These are phyloP conservation scores for Ramalina peruviana DNA, from an alignment of 495 filamentous ascomycete species.

Conservation along the genomic window DNA sequence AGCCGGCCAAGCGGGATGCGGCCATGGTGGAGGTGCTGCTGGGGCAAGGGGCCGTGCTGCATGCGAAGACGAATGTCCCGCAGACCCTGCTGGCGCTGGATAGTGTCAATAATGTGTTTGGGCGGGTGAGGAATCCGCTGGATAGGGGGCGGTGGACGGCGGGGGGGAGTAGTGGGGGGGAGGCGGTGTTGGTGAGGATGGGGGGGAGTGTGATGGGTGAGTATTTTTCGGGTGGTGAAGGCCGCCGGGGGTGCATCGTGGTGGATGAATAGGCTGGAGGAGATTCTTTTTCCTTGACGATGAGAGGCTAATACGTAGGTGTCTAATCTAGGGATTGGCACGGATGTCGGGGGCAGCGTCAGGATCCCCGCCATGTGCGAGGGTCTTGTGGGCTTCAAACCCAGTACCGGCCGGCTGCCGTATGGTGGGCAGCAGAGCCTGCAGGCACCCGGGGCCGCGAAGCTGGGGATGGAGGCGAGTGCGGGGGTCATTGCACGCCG, in stretches of 20 bases:
- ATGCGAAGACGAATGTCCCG: constrained; percentile 54
- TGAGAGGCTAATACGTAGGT: too few species aligned
- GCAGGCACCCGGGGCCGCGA: constrained; percentile 23
- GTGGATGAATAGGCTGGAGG: too few species aligned
- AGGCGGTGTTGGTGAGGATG: constrained; percentile 49
- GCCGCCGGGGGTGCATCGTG: too few species aligned
- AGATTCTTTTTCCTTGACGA: too few species aligned
- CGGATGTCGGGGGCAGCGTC: constrained; percentile 50
- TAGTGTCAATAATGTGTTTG: constrained; percentile 41
- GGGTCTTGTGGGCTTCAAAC: constrained; percentile 46
- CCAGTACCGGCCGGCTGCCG: constrained; percentile 43
- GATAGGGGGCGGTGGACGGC: constrained; percentile 22
- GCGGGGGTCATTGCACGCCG: constrained; percentile 37
- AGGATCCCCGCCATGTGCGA: constrained; percentile 46
- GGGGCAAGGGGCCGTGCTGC: constrained; percentile 35
- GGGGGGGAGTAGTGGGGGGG: constrained; percentile 54
- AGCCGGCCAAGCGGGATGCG: constrained; percentile 34
- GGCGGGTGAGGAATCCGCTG: constrained; percentile 17
- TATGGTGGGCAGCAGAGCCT: constrained; percentile 33
- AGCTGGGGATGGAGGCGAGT: constrained; percentile 30
- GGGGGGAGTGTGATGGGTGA: constrained; percentile 46
- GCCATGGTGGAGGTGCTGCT: constrained; percentile 22
- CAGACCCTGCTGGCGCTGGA: constrained; percentile 27
- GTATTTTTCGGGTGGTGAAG: too few species aligned
- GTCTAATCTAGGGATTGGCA: constrained; percentile 30